Base-by-base conservation (phyloP, 257 asterid genomes). In the Plantago ovata region DNA sequence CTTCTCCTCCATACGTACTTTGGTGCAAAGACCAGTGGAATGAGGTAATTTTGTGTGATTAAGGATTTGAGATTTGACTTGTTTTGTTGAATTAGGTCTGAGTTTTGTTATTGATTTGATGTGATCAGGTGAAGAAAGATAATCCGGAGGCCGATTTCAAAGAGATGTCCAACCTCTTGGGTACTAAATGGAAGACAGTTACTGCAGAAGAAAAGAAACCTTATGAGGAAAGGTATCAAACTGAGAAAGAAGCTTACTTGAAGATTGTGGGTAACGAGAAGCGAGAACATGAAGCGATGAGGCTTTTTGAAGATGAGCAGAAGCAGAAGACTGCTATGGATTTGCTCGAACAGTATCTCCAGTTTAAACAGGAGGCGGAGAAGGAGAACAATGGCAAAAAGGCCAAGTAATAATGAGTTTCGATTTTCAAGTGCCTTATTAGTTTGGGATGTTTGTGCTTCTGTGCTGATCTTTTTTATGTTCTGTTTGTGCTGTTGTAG, bases 11-110 rank as follows among this genome's bases (percentile, higher is more conserved):
- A 0, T 91, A 91, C 48, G 78, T 68, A 1, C 62, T 81, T 55
- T 91, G 98, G 98, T 83, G 86, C 77, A 91, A 91, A 72, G 96
- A 87, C 64, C 87, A 81, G 44, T 91, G 98, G 98, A 75, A 63
- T 70, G 96, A 85, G 96, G 98, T 90, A 67, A 38, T 40, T 22
- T 19, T 10, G 2, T 53, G 19, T 33, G 16, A 8, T 10, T 7
- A 22, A 3, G 16, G 21, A 7, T n/a, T 11, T 1, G 13, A 39
- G 21, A 42, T 52, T 33, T 56, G 3, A 23, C 22, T 61, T 9
- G 10, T 2, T 41, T 38, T 20, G 1, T 22, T 18, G 22, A 13
- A 45, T 36, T 56, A 23, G 13, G 4, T 47, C 20, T 61, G 23
- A 45, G 19, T 38, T 8, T 12, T 16, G 36, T 46, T 33, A 23